A percentile compares a stretch with the other conserved stretches of the same genome.
Conservation (phyloP, 768 basidiomycete species). For the Termitomyces sp. region DNA sequence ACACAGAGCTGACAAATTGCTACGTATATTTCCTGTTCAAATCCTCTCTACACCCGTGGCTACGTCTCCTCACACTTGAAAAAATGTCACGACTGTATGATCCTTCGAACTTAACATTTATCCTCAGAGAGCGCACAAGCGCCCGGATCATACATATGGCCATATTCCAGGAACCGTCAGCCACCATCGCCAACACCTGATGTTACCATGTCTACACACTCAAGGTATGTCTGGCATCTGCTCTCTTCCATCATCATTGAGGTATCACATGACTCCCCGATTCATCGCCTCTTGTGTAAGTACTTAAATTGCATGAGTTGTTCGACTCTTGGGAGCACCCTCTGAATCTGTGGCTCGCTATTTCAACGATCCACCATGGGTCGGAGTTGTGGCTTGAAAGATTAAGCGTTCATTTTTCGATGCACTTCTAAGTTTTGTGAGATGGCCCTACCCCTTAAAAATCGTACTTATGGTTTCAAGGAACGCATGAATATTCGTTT, state of each 20-base stretch:
- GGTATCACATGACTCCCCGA: neutral
- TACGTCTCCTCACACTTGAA: neutral
- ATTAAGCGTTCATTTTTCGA: neutral
- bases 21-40: too few species aligned
- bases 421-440: too few species aligned
- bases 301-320: neutral
- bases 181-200: neutral
- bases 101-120: neutral
- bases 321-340: neutral
- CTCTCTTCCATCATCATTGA: neutral
- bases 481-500: too few species aligned
- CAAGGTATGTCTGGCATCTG: neutral
- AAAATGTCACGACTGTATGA: too few species aligned
- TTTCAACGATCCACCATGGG: conserved; percentile 7
- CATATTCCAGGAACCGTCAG: conserved; percentile 5
- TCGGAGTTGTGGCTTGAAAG: conserved; percentile 4
- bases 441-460: too few species aligned
- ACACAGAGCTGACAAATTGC: too few species aligned
- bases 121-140: neutral
- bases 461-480: neutral
- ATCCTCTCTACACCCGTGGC: too few species aligned
- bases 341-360: neutral
- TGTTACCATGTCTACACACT: conserved; percentile 1
- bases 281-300: neutral
- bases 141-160: neutral